phyloP scores from a whole-genome alignment of 1,139 yeast species.

The Candida pseudocylindracea region DNA sequence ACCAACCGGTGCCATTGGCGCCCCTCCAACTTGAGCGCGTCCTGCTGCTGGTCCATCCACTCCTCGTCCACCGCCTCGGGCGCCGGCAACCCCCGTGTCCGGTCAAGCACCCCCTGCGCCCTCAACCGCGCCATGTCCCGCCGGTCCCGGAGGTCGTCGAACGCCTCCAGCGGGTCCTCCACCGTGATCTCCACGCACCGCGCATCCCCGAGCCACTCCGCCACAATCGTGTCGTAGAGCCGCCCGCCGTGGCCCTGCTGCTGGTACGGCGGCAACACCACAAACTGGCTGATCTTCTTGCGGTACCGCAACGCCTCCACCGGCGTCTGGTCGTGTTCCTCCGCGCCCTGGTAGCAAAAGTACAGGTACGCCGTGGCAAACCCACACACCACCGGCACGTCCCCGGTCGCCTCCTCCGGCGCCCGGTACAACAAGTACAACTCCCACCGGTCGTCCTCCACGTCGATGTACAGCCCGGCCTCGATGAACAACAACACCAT shows the following conservation, averaged over 20 bases:
- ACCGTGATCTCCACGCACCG: slow-evolving; percentile 59
- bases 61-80: slow-evolving; percentile 7
- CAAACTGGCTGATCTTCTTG: slow-evolving; percentile 72
- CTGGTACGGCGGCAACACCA: slow-evolving; percentile 66
- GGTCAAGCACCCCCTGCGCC: slow-evolving; percentile 5
- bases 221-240: slow-evolving; percentile 33
- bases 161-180: slow-evolving; percentile 87
- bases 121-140: slow-evolving; percentile 41
- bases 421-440: slow-evolving; percentile 26
- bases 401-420: slow-evolving; percentile 14
- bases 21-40: slow-evolving; percentile 36
- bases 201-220: slow-evolving; percentile 28
- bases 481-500: slow-evolving; percentile 73
- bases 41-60: slow-evolving; percentile 21
- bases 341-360: slow-evolving; percentile 47
- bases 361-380: slow-evolving; percentile 71
- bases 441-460: slow-evolving; percentile 55
- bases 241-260: slow-evolving; percentile 46
- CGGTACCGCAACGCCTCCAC: slow-evolving; percentile 31
- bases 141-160: slow-evolving; percentile 78
- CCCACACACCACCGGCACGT: slow-evolving; percentile 34
- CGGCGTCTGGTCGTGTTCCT: slow-evolving; percentile 1
- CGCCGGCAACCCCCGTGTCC: slow-evolving; percentile 6
- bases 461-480: slow-evolving; percentile 81
- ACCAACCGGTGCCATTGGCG: slow-evolving; percentile 60